A percentile compares a stretch with the other conserved stretches of the same genome.
Evolutionary conservation across 2,329 filamentous ascomycete species (phyloP).

Genomic region (Fusarium lateritium): DNA sequence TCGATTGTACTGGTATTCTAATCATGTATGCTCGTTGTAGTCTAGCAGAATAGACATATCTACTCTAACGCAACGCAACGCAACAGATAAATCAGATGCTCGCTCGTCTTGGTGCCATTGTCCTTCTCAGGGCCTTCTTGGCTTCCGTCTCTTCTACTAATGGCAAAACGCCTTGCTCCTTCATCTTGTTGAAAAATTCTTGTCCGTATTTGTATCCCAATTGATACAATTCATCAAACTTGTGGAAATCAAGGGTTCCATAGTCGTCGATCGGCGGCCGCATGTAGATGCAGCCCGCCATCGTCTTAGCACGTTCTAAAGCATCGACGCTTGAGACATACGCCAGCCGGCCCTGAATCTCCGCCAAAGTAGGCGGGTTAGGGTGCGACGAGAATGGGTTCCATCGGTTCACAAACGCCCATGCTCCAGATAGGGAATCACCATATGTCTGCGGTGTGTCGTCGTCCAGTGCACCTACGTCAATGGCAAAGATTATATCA

Average conservation of each 20-base stretch:
- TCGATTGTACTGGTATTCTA: too few species aligned
- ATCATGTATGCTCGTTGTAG: not conserved
- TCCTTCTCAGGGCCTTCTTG: conserved; percentile 82
- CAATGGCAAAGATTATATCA: conserved; percentile 94
- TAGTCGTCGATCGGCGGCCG: conserved; percentile 94
- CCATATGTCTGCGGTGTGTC: conserved; percentile 93
- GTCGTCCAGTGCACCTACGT: conserved; percentile 94
- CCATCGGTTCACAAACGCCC: conserved; percentile 96
- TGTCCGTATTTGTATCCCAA: conserved; percentile 90
- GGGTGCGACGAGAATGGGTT: conserved; percentile 91
- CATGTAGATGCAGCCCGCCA: conserved; percentile 95
- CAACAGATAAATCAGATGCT: conserved; percentile 72
- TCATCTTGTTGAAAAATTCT: conserved; percentile 82
- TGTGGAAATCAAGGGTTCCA: conserved; percentile 94
- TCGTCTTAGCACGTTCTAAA: conserved; percentile 91
- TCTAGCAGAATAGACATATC: not conserved
- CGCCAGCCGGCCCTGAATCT: conserved; percentile 94
- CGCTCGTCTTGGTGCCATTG: conserved; percentile 83
- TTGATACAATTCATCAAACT: conserved; percentile 96
- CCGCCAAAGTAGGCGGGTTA: conserved; percentile 93
- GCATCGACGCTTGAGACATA: conserved; percentile 97
- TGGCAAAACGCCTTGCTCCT: conserved; percentile 82
- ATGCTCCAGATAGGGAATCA: conserved; percentile 93
- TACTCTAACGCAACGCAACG: conserved; percentile 10
- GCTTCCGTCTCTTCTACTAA: conserved; percentile 80